Evolutionary conservation across 1,139 yeast genomes (phyloP).

Genomic region (Kluyveromyces sp.): DNA sequence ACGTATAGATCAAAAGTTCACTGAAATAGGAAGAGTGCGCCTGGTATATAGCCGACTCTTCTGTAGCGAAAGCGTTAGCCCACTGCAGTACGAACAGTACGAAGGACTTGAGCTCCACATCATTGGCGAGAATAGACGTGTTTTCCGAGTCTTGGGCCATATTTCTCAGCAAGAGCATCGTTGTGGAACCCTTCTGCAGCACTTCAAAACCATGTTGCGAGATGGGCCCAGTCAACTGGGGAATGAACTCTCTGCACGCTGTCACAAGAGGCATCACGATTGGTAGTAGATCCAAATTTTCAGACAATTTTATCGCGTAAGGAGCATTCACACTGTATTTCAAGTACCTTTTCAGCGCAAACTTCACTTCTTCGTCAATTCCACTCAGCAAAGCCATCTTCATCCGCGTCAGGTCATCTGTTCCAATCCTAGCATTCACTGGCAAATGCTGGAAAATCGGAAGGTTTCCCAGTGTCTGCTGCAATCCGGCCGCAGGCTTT

Average conservation of each 20-base stretch:
- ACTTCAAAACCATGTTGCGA: constrained; percentile 15
- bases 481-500: constrained; percentile 20
- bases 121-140: constrained; percentile 69
- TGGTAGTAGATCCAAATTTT: constrained; percentile 24
- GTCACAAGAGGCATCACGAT: constrained; percentile 22
- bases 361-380: constrained; percentile 48
- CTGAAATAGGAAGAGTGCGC: constrained; percentile 34
- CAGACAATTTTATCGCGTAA: constrained; percentile 28
- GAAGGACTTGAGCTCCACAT: constrained; percentile 42
- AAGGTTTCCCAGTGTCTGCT: constrained; percentile 27
- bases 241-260: constrained; percentile 20
- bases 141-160: constrained; percentile 75
- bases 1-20: constrained; percentile 62
- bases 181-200: constrained; percentile 28
- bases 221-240: constrained; percentile 22
- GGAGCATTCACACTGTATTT: constrained; percentile 33
- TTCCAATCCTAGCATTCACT: constrained; percentile 38
- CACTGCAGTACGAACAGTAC: constrained; percentile 24
- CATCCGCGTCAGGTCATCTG: constrained; percentile 49
- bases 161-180: constrained; percentile 59
- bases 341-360: constrained; percentile 43
- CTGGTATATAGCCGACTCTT: constrained; percentile 20
- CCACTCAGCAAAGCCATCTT: constrained; percentile 52
- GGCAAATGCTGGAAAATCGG: constrained; percentile 31
- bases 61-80: constrained; percentile 21